Percentiles rank a stretch among this genome's conserved stretches.
Evolutionary conservation across 176 grass and related monocot species (phyloP).

Genomic region (Zea luxurians): DNA sequence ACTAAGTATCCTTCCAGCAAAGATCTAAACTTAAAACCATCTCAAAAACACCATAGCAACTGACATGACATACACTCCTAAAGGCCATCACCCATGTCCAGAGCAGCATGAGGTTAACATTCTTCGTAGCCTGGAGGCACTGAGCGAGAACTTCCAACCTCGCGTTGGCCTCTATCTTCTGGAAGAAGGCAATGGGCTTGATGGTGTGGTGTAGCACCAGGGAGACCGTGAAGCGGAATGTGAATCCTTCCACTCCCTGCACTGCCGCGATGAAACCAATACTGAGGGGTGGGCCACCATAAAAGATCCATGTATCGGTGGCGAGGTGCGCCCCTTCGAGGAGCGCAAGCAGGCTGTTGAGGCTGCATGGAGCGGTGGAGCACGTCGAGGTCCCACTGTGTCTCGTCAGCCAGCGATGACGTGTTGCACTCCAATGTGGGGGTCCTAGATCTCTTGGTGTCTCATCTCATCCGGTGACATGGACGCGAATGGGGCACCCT

Average conservation of each 20-base stretch:
- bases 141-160: conserved; percentile 84
- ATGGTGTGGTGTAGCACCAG: conserved; percentile 74
- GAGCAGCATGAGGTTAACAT: conserved; percentile 65
- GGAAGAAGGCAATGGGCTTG: conserved; percentile 89
- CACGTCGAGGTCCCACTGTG: conserved; percentile 63
- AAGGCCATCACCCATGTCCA: conserved; percentile 66
- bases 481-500: conserved; percentile 5
- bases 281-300: conserved; percentile 46
- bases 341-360: conserved; percentile 64
- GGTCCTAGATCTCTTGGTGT: conserved; percentile 94
- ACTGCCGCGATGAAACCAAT: conserved; percentile 39
- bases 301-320: conserved; percentile 65
- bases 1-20: neutral
- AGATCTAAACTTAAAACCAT: conserved; percentile 38
- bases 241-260: conserved; percentile 74
- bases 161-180: conserved; percentile 88
- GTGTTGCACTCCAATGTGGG: conserved; percentile 88
- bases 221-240: conserved; percentile 74
- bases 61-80: conserved; percentile 71
- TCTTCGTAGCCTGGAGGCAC: conserved; percentile 75
- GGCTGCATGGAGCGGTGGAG: conserved; percentile 59
- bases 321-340: conserved; percentile 73
- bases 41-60: conserved; percentile 47
- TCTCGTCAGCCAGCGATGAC: conserved; percentile 79
- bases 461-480: conserved; percentile 38